phyloP scores from a whole-genome alignment of 768 basidiomycete genomes.

The Trametes cubensis region DNA sequence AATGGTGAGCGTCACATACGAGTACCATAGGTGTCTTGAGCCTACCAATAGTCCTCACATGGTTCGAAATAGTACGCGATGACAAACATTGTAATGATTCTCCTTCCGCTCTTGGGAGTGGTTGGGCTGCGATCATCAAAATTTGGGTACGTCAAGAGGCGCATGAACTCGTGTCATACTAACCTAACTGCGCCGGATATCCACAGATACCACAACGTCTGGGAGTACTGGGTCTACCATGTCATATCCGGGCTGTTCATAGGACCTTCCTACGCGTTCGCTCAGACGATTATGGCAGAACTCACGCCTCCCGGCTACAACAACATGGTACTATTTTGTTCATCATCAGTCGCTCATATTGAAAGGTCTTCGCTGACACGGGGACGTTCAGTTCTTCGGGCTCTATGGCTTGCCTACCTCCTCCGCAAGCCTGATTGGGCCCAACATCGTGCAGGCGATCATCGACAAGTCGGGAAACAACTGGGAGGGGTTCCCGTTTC shows the following conservation, averaged over 20 bases:
- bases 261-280: slow-evolving; percentile 85
- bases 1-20: slow-evolving; percentile 72
- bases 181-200: background rate
- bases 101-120: slow-evolving; percentile 88
- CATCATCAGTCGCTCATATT: background rate
- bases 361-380: too few relatives aligned
- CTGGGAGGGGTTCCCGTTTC: slow-evolving; percentile 85
- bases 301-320: slow-evolving; percentile 87
- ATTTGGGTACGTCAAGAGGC: slow-evolving; percentile 57
- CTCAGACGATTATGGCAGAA: slow-evolving; percentile 89
- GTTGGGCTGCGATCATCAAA: slow-evolving; percentile 79
- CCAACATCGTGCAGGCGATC: slow-evolving; percentile 83
- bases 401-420: slow-evolving; percentile 84
- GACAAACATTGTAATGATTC: slow-evolving; percentile 72
- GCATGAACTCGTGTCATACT: slow-evolving; percentile 6
- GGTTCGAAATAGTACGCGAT: slow-evolving; percentile 73
- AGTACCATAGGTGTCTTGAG: too few relatives aligned
- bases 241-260: slow-evolving; percentile 80
- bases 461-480: slow-evolving; percentile 72
- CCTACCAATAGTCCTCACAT: too few relatives aligned
- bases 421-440: slow-evolving; percentile 83
- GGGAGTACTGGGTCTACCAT: slow-evolving; percentile 92
- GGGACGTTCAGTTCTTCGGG: slow-evolving; percentile 69
- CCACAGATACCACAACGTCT: slow-evolving; percentile 69
- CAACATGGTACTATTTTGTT: slow-evolving; percentile 55